A percentile compares a stretch with the other conserved stretches of the same genome.
Conservation (phyloP, 2,329 filamentous ascomycete genomes). For the Seiridium cupressi region DNA sequence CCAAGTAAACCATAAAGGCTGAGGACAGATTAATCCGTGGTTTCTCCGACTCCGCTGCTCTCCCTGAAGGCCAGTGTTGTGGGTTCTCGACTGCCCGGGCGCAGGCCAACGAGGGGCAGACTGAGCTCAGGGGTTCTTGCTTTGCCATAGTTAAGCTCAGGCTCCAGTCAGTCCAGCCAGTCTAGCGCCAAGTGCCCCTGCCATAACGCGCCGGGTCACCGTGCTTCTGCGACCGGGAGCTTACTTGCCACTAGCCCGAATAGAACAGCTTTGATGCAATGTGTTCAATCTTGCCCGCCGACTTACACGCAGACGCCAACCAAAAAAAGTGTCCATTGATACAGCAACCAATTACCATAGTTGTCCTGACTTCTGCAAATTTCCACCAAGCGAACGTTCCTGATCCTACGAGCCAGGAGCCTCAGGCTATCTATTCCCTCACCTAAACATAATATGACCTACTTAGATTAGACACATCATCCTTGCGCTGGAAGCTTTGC, state of each 20-base stretch:
- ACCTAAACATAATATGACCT: neutral
- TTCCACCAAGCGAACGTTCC: too few species aligned
- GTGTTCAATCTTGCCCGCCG: neutral
- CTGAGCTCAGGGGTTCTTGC: neutral
- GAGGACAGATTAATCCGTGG: slow-evolving; percentile 5
- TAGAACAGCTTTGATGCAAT: slow-evolving; percentile 9
- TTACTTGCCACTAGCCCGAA: neutral
- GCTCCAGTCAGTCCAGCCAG: neutral
- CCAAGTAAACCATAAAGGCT: neutral
- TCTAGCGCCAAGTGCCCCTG: too few species aligned
- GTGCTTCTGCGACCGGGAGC: neutral
- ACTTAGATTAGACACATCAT: neutral
- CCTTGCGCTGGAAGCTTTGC: neutral
- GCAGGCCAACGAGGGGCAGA: neutral
- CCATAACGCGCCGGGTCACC: too few species aligned
- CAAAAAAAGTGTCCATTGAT: neutral
- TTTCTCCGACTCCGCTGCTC: slow-evolving; percentile 3
- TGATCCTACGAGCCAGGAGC: too few species aligned
- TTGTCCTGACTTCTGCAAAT: too few species aligned
- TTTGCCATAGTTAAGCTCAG: neutral
- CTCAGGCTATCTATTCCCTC: too few species aligned
- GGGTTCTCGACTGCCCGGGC: neutral
- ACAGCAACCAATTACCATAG: neutral
- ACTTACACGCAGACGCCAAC: neutral
- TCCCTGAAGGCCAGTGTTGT: neutral